Evolutionary conservation across 78 protist genomes (phyloP).

Genomic region (Pelomyxa schiedti): DNA sequence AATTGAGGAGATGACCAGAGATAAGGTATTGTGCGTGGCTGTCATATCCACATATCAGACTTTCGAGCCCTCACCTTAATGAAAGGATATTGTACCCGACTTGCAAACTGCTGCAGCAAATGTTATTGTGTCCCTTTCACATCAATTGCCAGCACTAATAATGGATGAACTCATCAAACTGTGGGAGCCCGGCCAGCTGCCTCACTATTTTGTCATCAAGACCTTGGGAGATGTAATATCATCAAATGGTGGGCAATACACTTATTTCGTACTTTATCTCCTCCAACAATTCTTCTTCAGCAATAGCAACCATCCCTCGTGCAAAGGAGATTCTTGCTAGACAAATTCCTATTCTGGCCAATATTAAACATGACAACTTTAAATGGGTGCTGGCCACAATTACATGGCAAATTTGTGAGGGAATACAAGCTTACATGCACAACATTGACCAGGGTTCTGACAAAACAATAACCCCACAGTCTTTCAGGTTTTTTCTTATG

Average conservation of each 20-base stretch:
- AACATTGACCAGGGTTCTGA: slow-evolving; percentile 35
- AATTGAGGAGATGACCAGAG: too few relatives aligned
- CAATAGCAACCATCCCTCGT: slow-evolving; percentile 42
- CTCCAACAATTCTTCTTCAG: slow-evolving; percentile 1
- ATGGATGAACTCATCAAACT: slow-evolving; percentile 34
- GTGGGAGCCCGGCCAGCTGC: slow-evolving; percentile 48
- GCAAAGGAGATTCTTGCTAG: slow-evolving; percentile 35
- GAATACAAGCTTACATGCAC: slow-evolving; percentile 32
- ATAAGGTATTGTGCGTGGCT: too few relatives aligned
- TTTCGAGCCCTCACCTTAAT: too few relatives aligned
- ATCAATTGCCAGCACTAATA: slow-evolving; percentile 20
- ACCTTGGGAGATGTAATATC: slow-evolving; percentile 49
- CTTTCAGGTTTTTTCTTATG: too few relatives aligned
- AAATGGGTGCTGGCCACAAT: slow-evolving; percentile 68
- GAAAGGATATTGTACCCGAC: slow-evolving; percentile 53
- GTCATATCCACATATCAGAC: too few relatives aligned
- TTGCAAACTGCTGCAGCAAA: slow-evolving; percentile 58
- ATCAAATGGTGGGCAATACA: slow-evolving; percentile 19
- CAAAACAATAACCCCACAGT: slow-evolving; percentile 11
- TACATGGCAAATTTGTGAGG: slow-evolving; percentile 52
- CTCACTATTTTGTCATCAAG: slow-evolving; percentile 59
- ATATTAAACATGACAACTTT: slow-evolving; percentile 60
- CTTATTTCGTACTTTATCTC: not conserved
- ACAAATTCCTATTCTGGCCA: slow-evolving; percentile 42
- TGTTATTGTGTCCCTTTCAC: slow-evolving; percentile 32